Percentiles rank a stretch among this genome's conserved stretches.
These are phyloP conservation scores for Guillardia theta DNA, from an alignment of 78 protist genomes.

Conservation along the genomic window DNA sequence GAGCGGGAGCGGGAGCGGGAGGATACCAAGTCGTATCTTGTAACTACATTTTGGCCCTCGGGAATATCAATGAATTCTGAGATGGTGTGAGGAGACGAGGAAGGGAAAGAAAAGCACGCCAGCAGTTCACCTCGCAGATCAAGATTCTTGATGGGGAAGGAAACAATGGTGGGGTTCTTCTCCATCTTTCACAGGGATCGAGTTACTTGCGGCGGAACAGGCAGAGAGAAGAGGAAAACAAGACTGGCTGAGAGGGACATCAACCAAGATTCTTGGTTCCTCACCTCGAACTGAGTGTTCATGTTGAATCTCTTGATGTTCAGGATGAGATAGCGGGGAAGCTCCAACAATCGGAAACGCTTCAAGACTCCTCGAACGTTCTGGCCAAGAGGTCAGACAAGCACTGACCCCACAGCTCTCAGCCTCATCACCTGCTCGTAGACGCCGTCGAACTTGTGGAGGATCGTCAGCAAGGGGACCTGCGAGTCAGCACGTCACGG, in stretches of 20 bases:
- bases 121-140: too few relatives aligned
- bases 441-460: constrained; percentile 83
- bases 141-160: constrained; percentile 85
- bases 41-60: too few relatives aligned
- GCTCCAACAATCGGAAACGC: constrained; percentile 45
- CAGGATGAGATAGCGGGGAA: constrained; percentile 88
- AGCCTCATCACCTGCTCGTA: background rate
- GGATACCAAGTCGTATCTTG: too few relatives aligned
- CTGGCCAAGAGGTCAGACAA: background rate
- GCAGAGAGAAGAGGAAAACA: background rate
- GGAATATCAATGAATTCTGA: too few relatives aligned
- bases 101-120: too few relatives aligned
- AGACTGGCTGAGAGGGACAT: background rate
- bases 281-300: background rate
- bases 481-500: constrained; percentile 10
- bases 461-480: constrained; percentile 63
- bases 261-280: background rate
- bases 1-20: too few relatives aligned
- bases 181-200: constrained; percentile 61
- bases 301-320: constrained; percentile 57
- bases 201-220: background rate
- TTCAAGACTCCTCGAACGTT: constrained; percentile 51
- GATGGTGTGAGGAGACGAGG: too few relatives aligned
- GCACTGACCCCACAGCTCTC: background rate
- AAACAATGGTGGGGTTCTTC: constrained; percentile 92